Evolutionary conservation across 2,329 filamentous ascomycete genomes (phyloP).

Genomic region (Penicillium expansum): DNA sequence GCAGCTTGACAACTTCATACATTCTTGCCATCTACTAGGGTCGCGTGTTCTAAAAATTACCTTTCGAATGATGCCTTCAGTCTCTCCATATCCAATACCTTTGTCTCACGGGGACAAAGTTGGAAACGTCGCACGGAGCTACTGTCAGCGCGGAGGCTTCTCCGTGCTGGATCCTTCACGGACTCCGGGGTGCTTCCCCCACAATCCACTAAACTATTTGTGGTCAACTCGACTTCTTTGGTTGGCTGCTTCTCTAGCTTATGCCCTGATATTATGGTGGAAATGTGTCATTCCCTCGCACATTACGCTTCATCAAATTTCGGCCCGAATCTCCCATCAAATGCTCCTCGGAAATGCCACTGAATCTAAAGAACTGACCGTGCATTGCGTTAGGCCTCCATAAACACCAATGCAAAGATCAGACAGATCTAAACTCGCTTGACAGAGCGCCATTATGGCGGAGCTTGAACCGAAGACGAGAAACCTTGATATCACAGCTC

Average conservation of each 20-base stretch:
- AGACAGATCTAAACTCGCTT: not conserved
- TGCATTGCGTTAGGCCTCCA: not conserved
- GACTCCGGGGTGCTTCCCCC: conserved; percentile 11
- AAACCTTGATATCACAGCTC: not conserved
- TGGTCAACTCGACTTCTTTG: not conserved
- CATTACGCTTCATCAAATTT: not conserved
- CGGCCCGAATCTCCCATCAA: not conserved
- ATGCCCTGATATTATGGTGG: not conserved
- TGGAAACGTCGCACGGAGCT: not conserved
- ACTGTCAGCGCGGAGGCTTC: conserved; percentile 15
- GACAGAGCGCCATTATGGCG: not conserved
- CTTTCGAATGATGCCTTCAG: not conserved
- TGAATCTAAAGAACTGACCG: not conserved
- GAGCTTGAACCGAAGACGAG: conserved; percentile 2
- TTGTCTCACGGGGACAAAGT: not conserved
- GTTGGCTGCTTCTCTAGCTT: not conserved
- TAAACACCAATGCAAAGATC: not conserved
- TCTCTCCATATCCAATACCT: not conserved
- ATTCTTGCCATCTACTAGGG: not conserved
- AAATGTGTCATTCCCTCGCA: not conserved
- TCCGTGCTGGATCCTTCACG: conserved; percentile 24
- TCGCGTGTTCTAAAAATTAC: not conserved
- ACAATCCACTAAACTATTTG: conserved; percentile 16
- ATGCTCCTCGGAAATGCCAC: not conserved
- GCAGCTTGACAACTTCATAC: not conserved